These are phyloP conservation scores for Diospyros lotus DNA, from an alignment of 148 eudicot species.

Conservation along the genomic window DNA sequence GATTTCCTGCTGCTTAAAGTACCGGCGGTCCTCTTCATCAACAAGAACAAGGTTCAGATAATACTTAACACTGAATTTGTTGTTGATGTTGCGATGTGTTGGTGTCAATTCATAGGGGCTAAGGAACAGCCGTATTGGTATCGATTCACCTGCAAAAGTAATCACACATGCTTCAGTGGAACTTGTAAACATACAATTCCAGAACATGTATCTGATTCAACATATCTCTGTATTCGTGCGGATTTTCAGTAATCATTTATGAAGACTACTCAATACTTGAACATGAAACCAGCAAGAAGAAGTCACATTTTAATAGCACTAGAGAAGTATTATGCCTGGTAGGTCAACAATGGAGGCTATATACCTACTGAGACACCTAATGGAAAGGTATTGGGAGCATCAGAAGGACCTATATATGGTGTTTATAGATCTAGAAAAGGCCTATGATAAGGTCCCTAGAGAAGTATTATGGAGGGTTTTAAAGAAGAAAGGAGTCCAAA, in stretches of 20 bases:
- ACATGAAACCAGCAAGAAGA: neutral
- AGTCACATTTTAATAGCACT: neutral
- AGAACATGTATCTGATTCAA: neutral
- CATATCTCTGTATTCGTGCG: neutral
- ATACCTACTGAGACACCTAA: no score
- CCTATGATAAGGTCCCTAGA: no score
- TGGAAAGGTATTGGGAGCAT: no score
- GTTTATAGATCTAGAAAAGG: no score
- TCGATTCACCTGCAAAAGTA: slow-evolving; percentile 78
- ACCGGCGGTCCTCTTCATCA: slow-evolving; percentile 98
- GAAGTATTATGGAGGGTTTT: no score
- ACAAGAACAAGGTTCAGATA: slow-evolving; percentile 88
- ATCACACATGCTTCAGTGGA: neutral
- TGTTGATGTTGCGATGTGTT: slow-evolving; percentile 89
- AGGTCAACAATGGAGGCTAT: no score
- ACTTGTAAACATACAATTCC: neutral
- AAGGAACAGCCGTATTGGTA: slow-evolving; percentile 82
- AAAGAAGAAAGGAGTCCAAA: no score
- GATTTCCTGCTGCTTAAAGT: slow-evolving; percentile 94
- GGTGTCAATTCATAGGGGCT: slow-evolving; percentile 98
- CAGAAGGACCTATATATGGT: no score
- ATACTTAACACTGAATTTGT: slow-evolving; percentile 95
- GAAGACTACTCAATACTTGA: neutral
- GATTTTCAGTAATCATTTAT: neutral
- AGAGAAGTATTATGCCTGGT: no score